Percentiles rank a stretch among this genome's conserved stretches.
Conservation (phyloP, 2,329 filamentous ascomycete species). For the Diaporthe sp. region DNA sequence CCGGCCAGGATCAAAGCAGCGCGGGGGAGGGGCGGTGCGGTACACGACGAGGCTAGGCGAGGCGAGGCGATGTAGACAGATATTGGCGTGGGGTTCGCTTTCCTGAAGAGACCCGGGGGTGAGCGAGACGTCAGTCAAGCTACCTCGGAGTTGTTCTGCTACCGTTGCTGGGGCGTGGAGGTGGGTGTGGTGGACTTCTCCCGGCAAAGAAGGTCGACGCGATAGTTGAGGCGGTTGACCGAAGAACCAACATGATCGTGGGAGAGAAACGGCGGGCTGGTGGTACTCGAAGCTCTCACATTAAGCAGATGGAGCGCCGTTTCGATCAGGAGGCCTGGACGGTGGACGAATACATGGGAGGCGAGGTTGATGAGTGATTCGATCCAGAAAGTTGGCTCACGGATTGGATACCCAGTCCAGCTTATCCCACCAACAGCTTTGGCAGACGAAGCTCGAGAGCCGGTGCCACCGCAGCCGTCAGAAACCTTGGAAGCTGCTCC, state of each 20-base stretch:
- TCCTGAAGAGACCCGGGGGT: background rate
- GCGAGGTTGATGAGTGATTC: conserved; percentile 8
- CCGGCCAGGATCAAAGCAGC: background rate
- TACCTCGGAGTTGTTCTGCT: conserved; percentile 34
- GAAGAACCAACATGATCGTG: conserved; percentile 48
- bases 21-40: background rate
- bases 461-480: conserved; percentile 18
- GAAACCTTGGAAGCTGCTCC: conserved; percentile 20
- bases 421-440: conserved; percentile 6
- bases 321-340: conserved; percentile 8
- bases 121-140: background rate
- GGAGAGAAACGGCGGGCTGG: conserved; percentile 19
- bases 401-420: background rate
- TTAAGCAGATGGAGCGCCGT: conserved; percentile 26
- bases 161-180: conserved; percentile 35
- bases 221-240: conserved; percentile 44
- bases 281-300: conserved; percentile 17
- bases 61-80: background rate
- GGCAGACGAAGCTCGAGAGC: conserved; percentile 11
- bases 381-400: background rate
- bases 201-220: conserved; percentile 46
- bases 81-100: background rate
- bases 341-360: conserved; percentile 15
- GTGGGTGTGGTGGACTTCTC: conserved; percentile 40
- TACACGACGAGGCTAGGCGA: background rate